Base-by-base conservation (phyloP, 257 asterid species). In the Euphrasia confusa region DNA sequence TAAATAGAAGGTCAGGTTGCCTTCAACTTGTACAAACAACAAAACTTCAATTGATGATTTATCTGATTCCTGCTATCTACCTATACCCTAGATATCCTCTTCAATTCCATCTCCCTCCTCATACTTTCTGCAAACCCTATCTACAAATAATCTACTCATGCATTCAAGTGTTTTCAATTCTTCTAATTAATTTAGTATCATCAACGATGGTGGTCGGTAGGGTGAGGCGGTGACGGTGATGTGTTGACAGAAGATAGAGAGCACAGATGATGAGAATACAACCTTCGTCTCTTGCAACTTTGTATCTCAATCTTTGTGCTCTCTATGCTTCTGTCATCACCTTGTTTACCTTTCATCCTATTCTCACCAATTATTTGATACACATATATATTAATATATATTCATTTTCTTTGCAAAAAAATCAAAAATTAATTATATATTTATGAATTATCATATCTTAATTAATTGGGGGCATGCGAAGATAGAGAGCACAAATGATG, bases 401-500 rank as follows among this genome's bases (percentile, higher is more conserved):
- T 21, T 21, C 24, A 21, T 21, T 21, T 40, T 40, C 39, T 10
- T 10, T 61, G 13, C 2, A 4, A 12, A n/a, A 58, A 57, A 28
- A 18, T 53, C 48, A 67, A 57, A 40, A 44, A 33, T 24, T 39
- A 45, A 7, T 7, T 57, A 12, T 21, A 21, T 21, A 6, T 42
- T 42, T 2, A 10, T 44, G 4, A 4, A 10, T 10, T 1, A 5
- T 4, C 9, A 33, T 1, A 44, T 5, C 5, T 44, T 44, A 3
- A 3, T 45, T 45, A 45, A 45, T 15, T 7, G 67, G 66, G 56
- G 58, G 66, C 8, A 10, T 42, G 32, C 70, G 85, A 80, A 80
- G 82, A 80, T 80, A 80, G 85, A 80, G 85, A 74, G 82, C 85
- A 74, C 82, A 69, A 71, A 80, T 64, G 80, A 58, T 63, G 76